These are phyloP conservation scores for Haplosporangium gracile DNA, from an alignment of 192 early-diverging fungal species.

Conservation along the genomic window DNA sequence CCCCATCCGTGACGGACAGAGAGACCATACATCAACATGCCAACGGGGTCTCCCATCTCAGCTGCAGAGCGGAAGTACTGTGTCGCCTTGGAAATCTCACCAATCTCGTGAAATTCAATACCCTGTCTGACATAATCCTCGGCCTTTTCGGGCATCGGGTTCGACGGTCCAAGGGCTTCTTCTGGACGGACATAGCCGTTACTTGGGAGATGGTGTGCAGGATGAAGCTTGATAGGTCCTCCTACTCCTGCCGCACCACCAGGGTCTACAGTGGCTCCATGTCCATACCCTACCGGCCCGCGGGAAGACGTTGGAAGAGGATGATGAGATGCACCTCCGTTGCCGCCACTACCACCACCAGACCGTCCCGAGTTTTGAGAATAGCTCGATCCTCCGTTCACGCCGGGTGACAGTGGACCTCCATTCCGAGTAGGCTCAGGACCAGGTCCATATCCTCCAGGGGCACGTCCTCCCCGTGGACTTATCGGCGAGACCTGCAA, in stretches of 20 bases:
- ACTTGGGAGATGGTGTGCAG: constrained; percentile 40
- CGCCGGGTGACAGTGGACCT: not conserved
- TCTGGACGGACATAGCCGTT: constrained; percentile 48
- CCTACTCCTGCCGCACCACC: not conserved
- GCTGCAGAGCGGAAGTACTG: constrained; percentile 78
- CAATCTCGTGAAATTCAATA: constrained; percentile 76
- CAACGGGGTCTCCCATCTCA: constrained; percentile 71
- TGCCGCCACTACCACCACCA: not conserved
- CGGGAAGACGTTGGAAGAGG: constrained; percentile 23
- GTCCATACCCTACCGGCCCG: not conserved
- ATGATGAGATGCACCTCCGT: constrained; percentile 15
- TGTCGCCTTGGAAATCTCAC: constrained; percentile 79
- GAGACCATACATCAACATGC: constrained; percentile 81
- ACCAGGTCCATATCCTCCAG: not conserved
- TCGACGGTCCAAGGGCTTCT: constrained; percentile 49
- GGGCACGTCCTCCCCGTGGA: not conserved
- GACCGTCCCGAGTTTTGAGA: not conserved
- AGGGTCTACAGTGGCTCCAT: not conserved
- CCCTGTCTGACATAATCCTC: constrained; percentile 77
- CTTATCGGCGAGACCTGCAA: not conserved
- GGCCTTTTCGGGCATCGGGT: constrained; percentile 53
- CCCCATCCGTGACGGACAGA: constrained; percentile 86
- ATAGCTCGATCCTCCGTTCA: not conserved
- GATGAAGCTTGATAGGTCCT: constrained; percentile 31
- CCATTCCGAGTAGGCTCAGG: constrained; percentile 1